phyloP scores from a whole-genome alignment of 2,329 filamentous ascomycete species.

The Claviceps capensis region DNA sequence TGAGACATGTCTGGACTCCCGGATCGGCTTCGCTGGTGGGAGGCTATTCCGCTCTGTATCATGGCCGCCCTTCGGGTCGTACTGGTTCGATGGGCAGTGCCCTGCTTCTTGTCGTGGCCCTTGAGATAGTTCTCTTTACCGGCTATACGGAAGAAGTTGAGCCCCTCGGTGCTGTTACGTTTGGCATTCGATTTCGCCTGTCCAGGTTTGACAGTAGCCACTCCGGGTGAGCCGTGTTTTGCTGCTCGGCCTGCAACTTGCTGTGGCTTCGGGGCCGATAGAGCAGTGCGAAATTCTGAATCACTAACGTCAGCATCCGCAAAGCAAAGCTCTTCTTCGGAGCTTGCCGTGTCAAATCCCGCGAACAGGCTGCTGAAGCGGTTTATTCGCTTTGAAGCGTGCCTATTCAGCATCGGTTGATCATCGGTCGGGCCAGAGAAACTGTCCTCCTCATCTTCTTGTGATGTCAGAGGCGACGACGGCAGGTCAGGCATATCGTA shows the following conservation, averaged over 20 bases:
- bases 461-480: slow-evolving; percentile 29
- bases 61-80: slow-evolving; percentile 66
- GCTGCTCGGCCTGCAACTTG: slow-evolving; percentile 21
- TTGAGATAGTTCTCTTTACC: slow-evolving; percentile 17
- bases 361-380: slow-evolving; percentile 77
- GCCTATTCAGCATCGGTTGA: slow-evolving; percentile 47
- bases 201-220: slow-evolving; percentile 30
- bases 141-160: slow-evolving; percentile 28
- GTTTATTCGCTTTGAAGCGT: slow-evolving; percentile 48
- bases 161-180: slow-evolving; percentile 27
- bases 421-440: slow-evolving; percentile 75
- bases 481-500: slow-evolving; percentile 33
- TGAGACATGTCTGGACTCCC: slow-evolving; percentile 54
- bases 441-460: slow-evolving; percentile 39
- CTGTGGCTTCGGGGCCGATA: slow-evolving; percentile 47
- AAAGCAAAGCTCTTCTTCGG: slow-evolving; percentile 52
- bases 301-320: slow-evolving; percentile 48
- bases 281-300: slow-evolving; percentile 50
- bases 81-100: slow-evolving; percentile 28
- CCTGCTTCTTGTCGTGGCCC: slow-evolving; percentile 16
- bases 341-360: slow-evolving; percentile 62
- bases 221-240: slow-evolving; percentile 29
- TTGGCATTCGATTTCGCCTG: slow-evolving; percentile 21
- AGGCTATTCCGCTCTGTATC: slow-evolving; percentile 64
- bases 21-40: slow-evolving; percentile 48